A percentile compares a stretch with the other conserved stretches of the same genome.
phyloP scores from a whole-genome alignment of 176 grass and related monocot species.

The Puya raimondii region DNA sequence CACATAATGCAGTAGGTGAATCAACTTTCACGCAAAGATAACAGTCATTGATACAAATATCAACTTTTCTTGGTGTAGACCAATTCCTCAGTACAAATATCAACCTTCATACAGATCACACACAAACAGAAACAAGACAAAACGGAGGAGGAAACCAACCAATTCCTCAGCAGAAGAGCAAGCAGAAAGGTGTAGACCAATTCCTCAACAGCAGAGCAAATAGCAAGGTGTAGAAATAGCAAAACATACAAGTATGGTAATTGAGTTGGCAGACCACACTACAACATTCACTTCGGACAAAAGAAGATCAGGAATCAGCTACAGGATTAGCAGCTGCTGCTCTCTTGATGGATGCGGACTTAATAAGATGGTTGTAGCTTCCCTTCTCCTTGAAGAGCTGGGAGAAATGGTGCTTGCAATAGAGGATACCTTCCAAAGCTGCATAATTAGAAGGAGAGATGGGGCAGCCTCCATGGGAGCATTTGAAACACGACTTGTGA shows the following conservation, averaged over 20 bases:
- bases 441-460: slow-evolving; percentile 90
- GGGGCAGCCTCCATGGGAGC: slow-evolving; percentile 90
- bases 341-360: slow-evolving; percentile 65
- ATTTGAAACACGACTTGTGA: slow-evolving; percentile 96
- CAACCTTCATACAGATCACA: too few species aligned
- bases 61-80: too few species aligned
- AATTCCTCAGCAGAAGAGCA: too few species aligned
- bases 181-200: not conserved
- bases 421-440: slow-evolving; percentile 87
- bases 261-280: not conserved
- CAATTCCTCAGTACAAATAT: too few species aligned
- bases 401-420: slow-evolving; percentile 98
- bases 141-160: too few species aligned
- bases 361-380: slow-evolving; percentile 91
- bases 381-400: slow-evolving; percentile 99
- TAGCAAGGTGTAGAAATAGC: not conserved
- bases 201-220: not conserved
- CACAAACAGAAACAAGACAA: too few species aligned
- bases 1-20: too few species aligned
- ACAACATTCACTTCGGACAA: slow-evolving; percentile 2
- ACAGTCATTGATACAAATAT: too few species aligned
- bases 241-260: not conserved
- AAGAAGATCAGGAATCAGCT: slow-evolving; percentile 18
- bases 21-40: too few species aligned
- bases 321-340: slow-evolving; percentile 13